phyloP scores from a whole-genome alignment of 23 red algal species.

The Gracilaria caudata region DNA sequence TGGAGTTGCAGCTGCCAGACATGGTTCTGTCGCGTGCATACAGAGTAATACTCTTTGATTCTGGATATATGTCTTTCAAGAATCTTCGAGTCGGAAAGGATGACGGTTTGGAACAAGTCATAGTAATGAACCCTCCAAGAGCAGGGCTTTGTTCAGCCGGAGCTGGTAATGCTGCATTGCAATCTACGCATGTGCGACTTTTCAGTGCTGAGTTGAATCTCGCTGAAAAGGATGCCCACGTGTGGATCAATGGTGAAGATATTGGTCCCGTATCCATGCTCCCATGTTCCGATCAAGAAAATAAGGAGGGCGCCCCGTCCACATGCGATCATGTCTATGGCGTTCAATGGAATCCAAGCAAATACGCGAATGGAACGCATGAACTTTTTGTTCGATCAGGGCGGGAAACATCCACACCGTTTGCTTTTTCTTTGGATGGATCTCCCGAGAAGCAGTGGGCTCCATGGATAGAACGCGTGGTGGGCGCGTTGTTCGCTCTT shows the following conservation, averaged over 20 bases:
- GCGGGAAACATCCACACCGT: not conserved
- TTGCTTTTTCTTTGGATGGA: conserved; percentile 33
- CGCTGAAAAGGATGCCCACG: not conserved
- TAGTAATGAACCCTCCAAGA: conserved; percentile 57
- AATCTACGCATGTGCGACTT: conserved; percentile 40
- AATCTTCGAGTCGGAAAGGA: conserved; percentile 27
- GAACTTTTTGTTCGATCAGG: not conserved
- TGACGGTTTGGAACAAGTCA: conserved; percentile 8
- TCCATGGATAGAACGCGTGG: not conserved
- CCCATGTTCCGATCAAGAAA: conserved; percentile 6
- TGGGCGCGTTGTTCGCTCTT: conserved; percentile 17
- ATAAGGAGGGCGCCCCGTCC: not conserved
- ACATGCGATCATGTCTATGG: conserved; percentile 45
- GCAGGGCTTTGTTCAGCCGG: conserved; percentile 65
- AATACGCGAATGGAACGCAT: conserved; percentile 19
- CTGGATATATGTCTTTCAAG: conserved; percentile 40
- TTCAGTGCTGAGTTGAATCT: conserved; percentile 30
- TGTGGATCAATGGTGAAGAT: conserved; percentile 14
- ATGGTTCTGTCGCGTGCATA: conserved; percentile 39
- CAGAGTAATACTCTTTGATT: conserved; percentile 54
- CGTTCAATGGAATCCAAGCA: conserved; percentile 36
- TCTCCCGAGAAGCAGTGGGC: not conserved
- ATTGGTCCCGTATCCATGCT: not conserved
- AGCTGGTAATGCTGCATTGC: conserved; percentile 30
- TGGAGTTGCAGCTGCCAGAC: conserved; percentile 66